Evolutionary conservation across 2,329 filamentous ascomycete species (phyloP).

Genomic region (Penicillium thymicola): DNA sequence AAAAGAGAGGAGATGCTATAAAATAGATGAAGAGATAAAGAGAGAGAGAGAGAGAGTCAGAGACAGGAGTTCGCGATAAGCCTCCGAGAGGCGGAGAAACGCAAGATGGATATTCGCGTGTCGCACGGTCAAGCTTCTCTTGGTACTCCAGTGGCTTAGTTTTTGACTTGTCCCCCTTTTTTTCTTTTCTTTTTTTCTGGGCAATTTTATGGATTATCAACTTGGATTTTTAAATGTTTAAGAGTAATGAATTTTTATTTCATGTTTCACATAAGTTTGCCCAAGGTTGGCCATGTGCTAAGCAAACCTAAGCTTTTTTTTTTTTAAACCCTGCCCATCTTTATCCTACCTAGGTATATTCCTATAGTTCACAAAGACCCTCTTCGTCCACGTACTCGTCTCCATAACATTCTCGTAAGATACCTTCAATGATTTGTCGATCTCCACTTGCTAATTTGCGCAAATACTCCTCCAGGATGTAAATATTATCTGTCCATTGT

Average conservation of each 20-base stretch:
- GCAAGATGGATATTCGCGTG: slow-evolving; percentile 23
- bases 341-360: not conserved
- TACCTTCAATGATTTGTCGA: slow-evolving; percentile 41
- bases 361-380: slow-evolving; percentile 44
- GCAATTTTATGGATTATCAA: slow-evolving; percentile 16
- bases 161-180: not conserved
- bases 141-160: slow-evolving; percentile 20
- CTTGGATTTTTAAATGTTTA: not conserved
- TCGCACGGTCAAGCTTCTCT: slow-evolving; percentile 36
- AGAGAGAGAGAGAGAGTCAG: not conserved
- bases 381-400: slow-evolving; percentile 56
- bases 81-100: slow-evolving; percentile 23
- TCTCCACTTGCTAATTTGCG: slow-evolving; percentile 41
- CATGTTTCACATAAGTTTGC: slow-evolving; percentile 1
- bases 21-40: slow-evolving; percentile 31
- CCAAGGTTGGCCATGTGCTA: slow-evolving; percentile 3
- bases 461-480: slow-evolving; percentile 42
- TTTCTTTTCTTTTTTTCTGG: slow-evolving; percentile 8
- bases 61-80: slow-evolving; percentile 26
- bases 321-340: too few relatives aligned
- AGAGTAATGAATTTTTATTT: not conserved
- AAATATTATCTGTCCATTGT: slow-evolving; percentile 47
- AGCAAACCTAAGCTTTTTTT: slow-evolving; percentile 11
- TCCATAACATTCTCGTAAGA: slow-evolving; percentile 50
- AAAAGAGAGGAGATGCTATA: slow-evolving; percentile 13